phyloP scores from a whole-genome alignment of 1,284 basidiomycete genomes.

The Rhodotorula sp. region DNA sequence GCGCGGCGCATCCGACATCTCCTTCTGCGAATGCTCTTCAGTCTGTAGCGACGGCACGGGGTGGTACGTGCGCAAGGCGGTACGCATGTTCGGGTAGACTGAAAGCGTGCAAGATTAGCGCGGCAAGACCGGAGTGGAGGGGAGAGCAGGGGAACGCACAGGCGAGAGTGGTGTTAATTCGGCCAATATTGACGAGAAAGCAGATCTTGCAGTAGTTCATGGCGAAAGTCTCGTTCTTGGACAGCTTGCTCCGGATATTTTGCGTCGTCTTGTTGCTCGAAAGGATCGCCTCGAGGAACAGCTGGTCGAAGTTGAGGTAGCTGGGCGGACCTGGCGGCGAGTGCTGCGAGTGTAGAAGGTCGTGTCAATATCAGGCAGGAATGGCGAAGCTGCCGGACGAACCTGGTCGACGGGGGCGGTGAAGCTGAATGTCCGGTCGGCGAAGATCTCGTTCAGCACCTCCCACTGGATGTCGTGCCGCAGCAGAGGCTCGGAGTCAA shows the following conservation, averaged over 20 bases:
- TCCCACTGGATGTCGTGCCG: slow-evolving; percentile 76
- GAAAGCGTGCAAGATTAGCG: background rate
- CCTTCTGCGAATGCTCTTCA: slow-evolving; percentile 59
- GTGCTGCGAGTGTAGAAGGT: slow-evolving; percentile 48
- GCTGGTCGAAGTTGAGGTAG: slow-evolving; percentile 69
- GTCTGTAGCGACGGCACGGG: slow-evolving; percentile 76
- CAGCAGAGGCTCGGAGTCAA: slow-evolving; percentile 36
- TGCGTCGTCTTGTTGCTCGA: slow-evolving; percentile 80
- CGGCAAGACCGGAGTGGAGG: no score
- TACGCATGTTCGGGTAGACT: slow-evolving; percentile 68
- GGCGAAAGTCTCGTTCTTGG: slow-evolving; percentile 59
- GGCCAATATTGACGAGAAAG: slow-evolving; percentile 83
- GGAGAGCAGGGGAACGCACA: slow-evolving; percentile 58
- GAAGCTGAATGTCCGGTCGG: slow-evolving; percentile 67
- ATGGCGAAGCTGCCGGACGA: background rate
- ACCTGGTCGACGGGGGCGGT: slow-evolving; percentile 56
- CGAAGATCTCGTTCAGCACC: slow-evolving; percentile 74
- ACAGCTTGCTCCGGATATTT: slow-evolving; percentile 61
- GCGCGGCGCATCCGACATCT: slow-evolving; percentile 76
- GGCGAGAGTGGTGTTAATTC: slow-evolving; percentile 91
- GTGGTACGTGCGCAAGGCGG: slow-evolving; percentile 74
- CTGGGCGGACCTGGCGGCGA: slow-evolving; percentile 39
- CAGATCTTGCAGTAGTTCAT: slow-evolving; percentile 77
- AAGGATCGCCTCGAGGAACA: slow-evolving; percentile 77
- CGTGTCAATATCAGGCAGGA: background rate